These are phyloP conservation scores for Kwoniella heveanensis DNA, from an alignment of 768 basidiomycete species.

Conservation along the genomic window DNA sequence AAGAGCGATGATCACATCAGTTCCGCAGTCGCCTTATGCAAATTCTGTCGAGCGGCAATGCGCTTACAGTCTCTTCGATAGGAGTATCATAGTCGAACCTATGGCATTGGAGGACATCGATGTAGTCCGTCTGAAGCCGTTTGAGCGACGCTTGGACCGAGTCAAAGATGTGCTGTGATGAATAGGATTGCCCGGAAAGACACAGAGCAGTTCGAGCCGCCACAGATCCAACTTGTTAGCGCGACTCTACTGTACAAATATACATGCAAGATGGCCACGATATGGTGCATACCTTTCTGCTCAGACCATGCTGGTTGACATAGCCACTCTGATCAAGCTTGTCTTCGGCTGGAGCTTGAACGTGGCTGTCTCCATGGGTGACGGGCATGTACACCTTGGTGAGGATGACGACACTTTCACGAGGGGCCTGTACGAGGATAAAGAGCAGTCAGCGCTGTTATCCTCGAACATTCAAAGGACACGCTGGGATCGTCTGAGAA, in stretches of 20 bases:
- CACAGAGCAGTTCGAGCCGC: too few species aligned
- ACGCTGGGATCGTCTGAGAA: too few species aligned
- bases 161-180: constrained; percentile 67
- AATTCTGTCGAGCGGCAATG: background rate
- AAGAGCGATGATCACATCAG: too few species aligned
- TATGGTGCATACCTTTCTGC: constrained; percentile 32
- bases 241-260: background rate
- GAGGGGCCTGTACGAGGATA: constrained; percentile 60
- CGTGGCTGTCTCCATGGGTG: background rate
- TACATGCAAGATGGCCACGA: too few species aligned
- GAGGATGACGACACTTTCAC: constrained; percentile 74
- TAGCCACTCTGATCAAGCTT: constrained; percentile 26
- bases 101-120: constrained; percentile 68
- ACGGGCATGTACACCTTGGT: constrained; percentile 63
- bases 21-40: too few species aligned
- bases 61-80: constrained; percentile 60
- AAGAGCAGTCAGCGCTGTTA: too few species aligned
- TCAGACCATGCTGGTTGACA: constrained; percentile 24
- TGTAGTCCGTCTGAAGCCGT: constrained; percentile 72
- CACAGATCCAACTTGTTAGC: too few species aligned
- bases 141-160: constrained; percentile 62
- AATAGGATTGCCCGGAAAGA: background rate
- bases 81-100: constrained; percentile 62
- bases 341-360: constrained; percentile 12
- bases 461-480: too few species aligned